Evolutionary conservation across 2,329 filamentous ascomycete species (phyloP).

Genomic region (Aspergillus thermomutatus): DNA sequence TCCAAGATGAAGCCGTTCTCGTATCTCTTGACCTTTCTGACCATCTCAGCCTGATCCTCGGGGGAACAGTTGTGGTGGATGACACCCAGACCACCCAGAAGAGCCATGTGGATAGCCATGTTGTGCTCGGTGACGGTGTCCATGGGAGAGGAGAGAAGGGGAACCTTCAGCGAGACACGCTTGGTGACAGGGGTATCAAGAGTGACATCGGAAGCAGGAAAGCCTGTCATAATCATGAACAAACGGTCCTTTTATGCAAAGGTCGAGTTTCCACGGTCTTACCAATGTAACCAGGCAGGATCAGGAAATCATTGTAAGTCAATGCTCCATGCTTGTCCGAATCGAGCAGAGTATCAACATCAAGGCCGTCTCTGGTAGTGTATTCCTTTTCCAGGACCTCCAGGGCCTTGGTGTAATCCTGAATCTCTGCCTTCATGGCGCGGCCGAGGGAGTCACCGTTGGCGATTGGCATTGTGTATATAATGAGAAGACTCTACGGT

Average conservation of each 20-base stretch:
- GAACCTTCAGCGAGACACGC: constrained; percentile 92
- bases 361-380: constrained; percentile 76
- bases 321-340: constrained; percentile 88
- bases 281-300: constrained; percentile 95
- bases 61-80: constrained; percentile 99
- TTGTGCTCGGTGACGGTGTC: constrained; percentile 99
- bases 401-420: constrained; percentile 72
- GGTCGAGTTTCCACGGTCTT: constrained; percentile 24
- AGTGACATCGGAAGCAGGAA: constrained; percentile 81
- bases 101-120: constrained; percentile 90
- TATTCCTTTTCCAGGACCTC: constrained; percentile 78
- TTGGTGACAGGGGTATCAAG: constrained; percentile 93
- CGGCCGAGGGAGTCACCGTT: constrained; percentile 60
- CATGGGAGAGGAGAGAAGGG: constrained; percentile 97
- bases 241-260: constrained; percentile 11
- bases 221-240: constrained; percentile 53
- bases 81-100: constrained; percentile 63
- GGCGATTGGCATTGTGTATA: constrained; percentile 64
- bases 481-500: constrained; percentile 29
- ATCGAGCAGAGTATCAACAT: constrained; percentile 82
- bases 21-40: constrained; percentile 97
- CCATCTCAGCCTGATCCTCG: constrained; percentile 96
- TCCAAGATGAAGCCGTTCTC: constrained; percentile 99
- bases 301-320: constrained; percentile 98
- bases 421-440: constrained; percentile 52